Percentiles rank a stretch among this genome's conserved stretches.
Conservation (phyloP, 768 basidiomycete species). For the Candolleomyces efflorescens region DNA sequence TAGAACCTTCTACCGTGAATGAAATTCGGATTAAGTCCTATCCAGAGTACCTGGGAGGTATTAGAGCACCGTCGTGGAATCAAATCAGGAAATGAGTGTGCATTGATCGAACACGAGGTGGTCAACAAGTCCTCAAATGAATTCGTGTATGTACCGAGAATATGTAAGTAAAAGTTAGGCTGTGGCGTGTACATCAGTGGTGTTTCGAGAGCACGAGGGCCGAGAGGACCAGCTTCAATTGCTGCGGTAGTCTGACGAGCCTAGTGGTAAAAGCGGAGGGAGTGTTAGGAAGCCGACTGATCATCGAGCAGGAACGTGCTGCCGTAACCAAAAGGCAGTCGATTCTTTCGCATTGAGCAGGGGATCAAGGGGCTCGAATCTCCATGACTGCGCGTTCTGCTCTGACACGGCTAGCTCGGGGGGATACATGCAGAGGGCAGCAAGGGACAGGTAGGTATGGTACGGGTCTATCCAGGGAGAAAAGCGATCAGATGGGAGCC, state of each 20-base stretch:
- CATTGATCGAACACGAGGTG: too few relatives aligned
- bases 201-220: too few relatives aligned
- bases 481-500: neutral
- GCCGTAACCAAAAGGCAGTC: slow-evolving; percentile 65
- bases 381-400: slow-evolving; percentile 39
- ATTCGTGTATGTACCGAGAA: too few relatives aligned
- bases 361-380: slow-evolving; percentile 58
- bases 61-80: neutral
- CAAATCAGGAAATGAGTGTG: too few relatives aligned
- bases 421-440: slow-evolving; percentile 69
- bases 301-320: slow-evolving; percentile 41
- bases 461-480: slow-evolving; percentile 65
- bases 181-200: too few relatives aligned
- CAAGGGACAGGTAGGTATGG: slow-evolving; percentile 90
- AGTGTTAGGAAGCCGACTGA: neutral
- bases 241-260: neutral
- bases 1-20: neutral
- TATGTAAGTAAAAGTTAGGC: too few relatives aligned
- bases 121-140: too few relatives aligned
- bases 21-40: neutral
- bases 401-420: slow-evolving; percentile 31
- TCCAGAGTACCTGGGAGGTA: neutral
- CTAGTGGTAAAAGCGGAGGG: neutral
- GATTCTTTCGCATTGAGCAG: slow-evolving; percentile 64
- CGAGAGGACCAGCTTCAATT: too few relatives aligned